Conservation (phyloP, 169 alveolate species). For the Babesia caballi region DNA sequence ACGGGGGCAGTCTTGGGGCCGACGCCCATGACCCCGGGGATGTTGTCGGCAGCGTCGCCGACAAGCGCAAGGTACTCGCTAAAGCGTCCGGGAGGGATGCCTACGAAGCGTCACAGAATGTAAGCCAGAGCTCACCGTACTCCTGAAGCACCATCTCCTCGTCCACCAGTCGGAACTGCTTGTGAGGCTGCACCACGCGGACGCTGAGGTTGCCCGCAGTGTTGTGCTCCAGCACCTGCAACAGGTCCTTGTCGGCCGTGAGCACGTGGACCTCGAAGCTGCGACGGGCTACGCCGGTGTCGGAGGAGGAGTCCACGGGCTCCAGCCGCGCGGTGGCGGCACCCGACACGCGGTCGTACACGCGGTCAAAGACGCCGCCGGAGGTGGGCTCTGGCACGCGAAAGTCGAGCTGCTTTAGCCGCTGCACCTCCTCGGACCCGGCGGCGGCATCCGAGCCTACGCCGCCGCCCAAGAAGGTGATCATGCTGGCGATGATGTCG, state of each 20-base stretch:
- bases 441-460: background rate
- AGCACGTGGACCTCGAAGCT: slow-evolving; percentile 66
- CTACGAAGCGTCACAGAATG: background rate
- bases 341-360: slow-evolving; percentile 13
- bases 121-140: slow-evolving; percentile 43
- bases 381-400: background rate
- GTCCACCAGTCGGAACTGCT: slow-evolving; percentile 69
- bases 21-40: slow-evolving; percentile 74
- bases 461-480: slow-evolving; percentile 54
- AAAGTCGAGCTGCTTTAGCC: slow-evolving; percentile 5
- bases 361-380: slow-evolving; percentile 57
- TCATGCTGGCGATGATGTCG: slow-evolving; percentile 69
- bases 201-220: slow-evolving; percentile 60
- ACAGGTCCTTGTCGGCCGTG: slow-evolving; percentile 75
- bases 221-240: slow-evolving; percentile 67
- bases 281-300: background rate
- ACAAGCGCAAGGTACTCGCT: slow-evolving; percentile 75
- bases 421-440: slow-evolving; percentile 8
- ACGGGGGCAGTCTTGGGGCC: slow-evolving; percentile 78
- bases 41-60: slow-evolving; percentile 76
- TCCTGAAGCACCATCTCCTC: slow-evolving; percentile 64
- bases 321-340: background rate
- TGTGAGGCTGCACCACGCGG: slow-evolving; percentile 72
- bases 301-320: background rate
- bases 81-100: slow-evolving; percentile 60